Evolutionary conservation across 352 stramenopile species (phyloP).

Genomic region (Phytophthora cryptogea): DNA sequence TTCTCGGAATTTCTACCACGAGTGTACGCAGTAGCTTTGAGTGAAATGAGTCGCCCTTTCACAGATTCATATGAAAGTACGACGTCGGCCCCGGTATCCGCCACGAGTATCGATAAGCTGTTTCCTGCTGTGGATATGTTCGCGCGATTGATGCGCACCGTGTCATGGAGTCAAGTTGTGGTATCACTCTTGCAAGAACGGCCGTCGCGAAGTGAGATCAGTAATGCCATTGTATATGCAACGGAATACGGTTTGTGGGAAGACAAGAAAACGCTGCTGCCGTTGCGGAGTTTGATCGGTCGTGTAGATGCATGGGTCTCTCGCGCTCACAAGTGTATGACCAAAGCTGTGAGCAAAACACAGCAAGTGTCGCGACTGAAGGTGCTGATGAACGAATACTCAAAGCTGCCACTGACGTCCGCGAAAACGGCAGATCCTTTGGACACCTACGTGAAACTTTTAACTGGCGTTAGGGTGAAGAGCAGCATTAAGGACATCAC

Average conservation of each 20-base stretch:
- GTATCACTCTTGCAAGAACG: constrained; percentile 78
- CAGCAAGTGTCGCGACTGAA: constrained; percentile 72
- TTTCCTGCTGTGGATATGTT: constrained; percentile 77
- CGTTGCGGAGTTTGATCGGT: constrained; percentile 72
- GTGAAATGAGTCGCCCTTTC: constrained; percentile 28
- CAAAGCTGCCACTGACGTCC: constrained; percentile 84
- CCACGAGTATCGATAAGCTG: constrained; percentile 51
- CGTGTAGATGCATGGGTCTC: constrained; percentile 84
- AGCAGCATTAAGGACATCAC: constrained; percentile 28
- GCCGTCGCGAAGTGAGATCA: constrained; percentile 66
- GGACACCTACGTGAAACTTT: constrained; percentile 41
- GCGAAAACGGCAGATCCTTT: constrained; percentile 39
- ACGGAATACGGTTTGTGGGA: constrained; percentile 69
- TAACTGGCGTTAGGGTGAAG: constrained; percentile 20
- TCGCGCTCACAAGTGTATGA: constrained; percentile 76
- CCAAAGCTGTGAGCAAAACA: constrained; percentile 58
- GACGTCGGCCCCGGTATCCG: neutral
- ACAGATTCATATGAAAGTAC: constrained; percentile 9
- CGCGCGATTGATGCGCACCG: constrained; percentile 61
- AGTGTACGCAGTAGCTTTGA: constrained; percentile 53
- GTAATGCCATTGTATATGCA: constrained; percentile 65
- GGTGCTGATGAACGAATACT: constrained; percentile 86
- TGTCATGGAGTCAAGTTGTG: constrained; percentile 77
- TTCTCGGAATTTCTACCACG: constrained; percentile 44
- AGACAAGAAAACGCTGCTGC: constrained; percentile 65